These are phyloP conservation scores for Umbelopsis sp. DNA, from an alignment of 371 early-diverging fungal genomes.

Conservation along the genomic window DNA sequence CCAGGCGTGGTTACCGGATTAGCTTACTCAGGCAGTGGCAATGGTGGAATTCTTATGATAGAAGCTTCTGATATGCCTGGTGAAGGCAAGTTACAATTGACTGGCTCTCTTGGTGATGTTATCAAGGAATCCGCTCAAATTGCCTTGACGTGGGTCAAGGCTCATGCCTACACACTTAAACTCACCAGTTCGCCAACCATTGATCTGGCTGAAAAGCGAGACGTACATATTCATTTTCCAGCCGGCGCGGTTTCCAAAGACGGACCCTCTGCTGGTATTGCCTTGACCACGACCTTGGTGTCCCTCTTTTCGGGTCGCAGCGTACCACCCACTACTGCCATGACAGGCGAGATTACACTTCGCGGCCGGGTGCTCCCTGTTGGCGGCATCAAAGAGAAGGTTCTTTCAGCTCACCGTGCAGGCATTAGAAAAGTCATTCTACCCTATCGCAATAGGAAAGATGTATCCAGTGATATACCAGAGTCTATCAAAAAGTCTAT, in stretches of 20 bases:
- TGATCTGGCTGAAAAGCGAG: constrained; percentile 48
- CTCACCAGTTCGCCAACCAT: constrained; percentile 37
- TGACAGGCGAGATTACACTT: constrained; percentile 88
- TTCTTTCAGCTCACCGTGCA: constrained; percentile 81
- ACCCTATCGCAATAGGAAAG: constrained; percentile 56
- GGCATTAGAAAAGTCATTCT: constrained; percentile 66
- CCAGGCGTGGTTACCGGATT: constrained; percentile 87
- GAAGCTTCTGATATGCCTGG: constrained; percentile 82
- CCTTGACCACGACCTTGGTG: constrained; percentile 77
- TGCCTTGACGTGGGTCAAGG: constrained; percentile 79
- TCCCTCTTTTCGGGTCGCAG: constrained; percentile 68
- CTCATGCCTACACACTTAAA: constrained; percentile 64
- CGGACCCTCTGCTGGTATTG: constrained; percentile 72
- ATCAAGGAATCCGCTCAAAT: constrained; percentile 87
- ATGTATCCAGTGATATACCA: constrained; percentile 66
- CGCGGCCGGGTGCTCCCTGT: constrained; percentile 83
- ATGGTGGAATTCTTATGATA: constrained; percentile 79
- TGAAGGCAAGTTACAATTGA: constrained; percentile 68
- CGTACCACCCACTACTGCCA: constrained; percentile 63
- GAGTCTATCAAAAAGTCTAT: constrained; percentile 62
- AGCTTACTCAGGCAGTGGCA: constrained; percentile 77
- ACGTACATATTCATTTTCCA: constrained; percentile 88
- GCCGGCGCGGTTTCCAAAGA: constrained; percentile 84
- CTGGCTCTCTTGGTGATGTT: constrained; percentile 85
- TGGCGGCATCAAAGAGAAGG: constrained; percentile 88